Evolutionary conservation across 768 basidiomycete species (phyloP), one percentile per base, ranked within the genome.

Genomic region (Xerocomellus dryophilus): DNA sequence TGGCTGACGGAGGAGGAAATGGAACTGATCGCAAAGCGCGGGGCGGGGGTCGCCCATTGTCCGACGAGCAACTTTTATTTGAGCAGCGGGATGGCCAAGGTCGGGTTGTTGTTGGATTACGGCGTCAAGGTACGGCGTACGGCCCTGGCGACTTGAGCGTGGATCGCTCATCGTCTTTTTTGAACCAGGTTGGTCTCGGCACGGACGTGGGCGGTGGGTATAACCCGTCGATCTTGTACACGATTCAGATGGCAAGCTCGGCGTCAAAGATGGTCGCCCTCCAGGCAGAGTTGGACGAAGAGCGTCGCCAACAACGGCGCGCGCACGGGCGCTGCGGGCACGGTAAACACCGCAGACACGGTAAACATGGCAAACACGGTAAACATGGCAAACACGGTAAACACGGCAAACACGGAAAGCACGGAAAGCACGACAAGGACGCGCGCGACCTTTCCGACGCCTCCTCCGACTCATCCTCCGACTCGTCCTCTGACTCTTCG

Each of bases 11-110:
- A 83, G 9, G 75, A 76, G 7, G 95, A 97, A 70, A 73, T 92
- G 51, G 72, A 78, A 18, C 69, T 95, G 17, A 83, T 97, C 59
- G 80, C 80, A 60, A 52, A 73, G 56, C 74, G 79, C 40, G 72
- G 75, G 4, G 84, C 87, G 3, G 94, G 93, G 2, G 81, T 98
- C 41, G 89, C 88, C 59, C 95, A 97, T 71, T 98, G 95, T 67
- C 93, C 95, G 15, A 88, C 88, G 43, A 93, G 90, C 66, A 98
- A 97, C 69, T 89, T 95, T 69, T 89, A 96, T 72, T 66, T 98
- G 43, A 79, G 84, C 31, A 93, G 90, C 53, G 95, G 95, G 1
- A 78, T 90, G 32, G 87, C 93, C 1, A 81, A 79, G 11, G 80
- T 98, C 9, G 90, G 88, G 5, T 73, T 76, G 54, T 81, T 87